phyloP scores from a whole-genome alignment of 1,139 yeast genomes.

The Geotrichum citri-aurantii region DNA sequence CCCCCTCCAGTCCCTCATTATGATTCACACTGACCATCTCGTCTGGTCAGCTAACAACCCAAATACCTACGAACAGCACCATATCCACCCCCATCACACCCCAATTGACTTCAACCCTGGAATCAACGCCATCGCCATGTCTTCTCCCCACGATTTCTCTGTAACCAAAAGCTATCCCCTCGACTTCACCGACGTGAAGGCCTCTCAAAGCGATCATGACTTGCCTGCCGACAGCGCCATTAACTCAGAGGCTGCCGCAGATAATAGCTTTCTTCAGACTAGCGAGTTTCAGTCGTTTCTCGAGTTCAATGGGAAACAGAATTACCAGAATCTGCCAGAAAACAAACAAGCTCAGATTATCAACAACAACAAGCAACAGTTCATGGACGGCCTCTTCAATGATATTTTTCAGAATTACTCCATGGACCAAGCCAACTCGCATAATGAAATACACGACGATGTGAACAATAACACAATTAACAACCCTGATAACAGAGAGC shows the following conservation, averaged over 20 bases:
- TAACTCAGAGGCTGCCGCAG: neutral
- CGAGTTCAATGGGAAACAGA: conserved; percentile 2
- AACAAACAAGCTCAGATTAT: neutral
- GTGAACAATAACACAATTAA: neutral
- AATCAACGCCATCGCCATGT: neutral
- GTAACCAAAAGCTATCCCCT: neutral
- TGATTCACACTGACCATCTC: neutral
- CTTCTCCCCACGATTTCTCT: neutral
- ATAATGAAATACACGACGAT: neutral
- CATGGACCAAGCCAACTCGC: neutral
- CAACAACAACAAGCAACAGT: conserved; percentile 4
- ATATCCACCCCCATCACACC: neutral
- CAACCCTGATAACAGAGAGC: neutral
- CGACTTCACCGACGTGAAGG: neutral
- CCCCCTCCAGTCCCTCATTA: neutral
- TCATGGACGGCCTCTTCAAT: conserved; percentile 4
- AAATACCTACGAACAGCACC: neutral
- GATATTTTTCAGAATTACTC: conserved; percentile 9
- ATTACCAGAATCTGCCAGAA: neutral
- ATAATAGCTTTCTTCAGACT: neutral
- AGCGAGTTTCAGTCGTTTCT: conserved; percentile 9
- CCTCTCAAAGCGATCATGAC: neutral
- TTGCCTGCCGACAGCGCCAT: neutral
- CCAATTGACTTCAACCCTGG: neutral
- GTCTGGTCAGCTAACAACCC: neutral